These are phyloP conservation scores for Solanum arcanum DNA, from an alignment of 257 asterid species.

Conservation along the genomic window DNA sequence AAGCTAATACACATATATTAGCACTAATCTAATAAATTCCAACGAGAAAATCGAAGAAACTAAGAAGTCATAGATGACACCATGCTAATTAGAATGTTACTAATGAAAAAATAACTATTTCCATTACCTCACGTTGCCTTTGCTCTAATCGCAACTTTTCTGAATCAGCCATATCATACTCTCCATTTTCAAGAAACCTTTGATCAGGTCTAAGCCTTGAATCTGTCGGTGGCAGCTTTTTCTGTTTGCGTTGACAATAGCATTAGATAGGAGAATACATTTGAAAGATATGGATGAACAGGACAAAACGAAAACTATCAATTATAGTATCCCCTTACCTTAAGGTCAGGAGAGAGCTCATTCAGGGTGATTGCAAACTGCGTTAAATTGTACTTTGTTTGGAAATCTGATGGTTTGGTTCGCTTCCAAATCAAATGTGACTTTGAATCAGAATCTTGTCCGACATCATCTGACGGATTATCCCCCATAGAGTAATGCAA, in stretches of 20 bases:
- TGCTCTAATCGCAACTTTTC: constrained; percentile 16
- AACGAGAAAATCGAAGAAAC: background rate
- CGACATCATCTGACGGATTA: background rate
- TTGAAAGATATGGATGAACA: background rate
- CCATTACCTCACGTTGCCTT: constrained; percentile 13
- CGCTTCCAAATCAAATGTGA: constrained; percentile 16
- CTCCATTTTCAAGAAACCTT: constrained; percentile 19
- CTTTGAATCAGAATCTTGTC: background rate
- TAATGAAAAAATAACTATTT: background rate
- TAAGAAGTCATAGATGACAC: background rate
- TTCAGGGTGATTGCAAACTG: constrained; percentile 14
- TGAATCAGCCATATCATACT: constrained; percentile 14
- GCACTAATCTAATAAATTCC: background rate
- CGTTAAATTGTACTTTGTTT: constrained; percentile 12
- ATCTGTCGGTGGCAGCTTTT: constrained; percentile 17
- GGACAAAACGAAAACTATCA: background rate
- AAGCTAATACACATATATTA: background rate
- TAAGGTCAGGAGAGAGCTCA: constrained; percentile 11
- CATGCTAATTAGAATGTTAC: background rate
- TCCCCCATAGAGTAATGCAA: constrained; percentile 3
- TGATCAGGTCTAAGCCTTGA: constrained; percentile 24
- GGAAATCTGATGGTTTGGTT: constrained; percentile 4
- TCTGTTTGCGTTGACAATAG: background rate
- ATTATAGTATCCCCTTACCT: background rate
- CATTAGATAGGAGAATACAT: background rate